phyloP scores from a whole-genome alignment of 2,329 filamentous ascomycete genomes.

The Tolypocladium tundrense region DNA sequence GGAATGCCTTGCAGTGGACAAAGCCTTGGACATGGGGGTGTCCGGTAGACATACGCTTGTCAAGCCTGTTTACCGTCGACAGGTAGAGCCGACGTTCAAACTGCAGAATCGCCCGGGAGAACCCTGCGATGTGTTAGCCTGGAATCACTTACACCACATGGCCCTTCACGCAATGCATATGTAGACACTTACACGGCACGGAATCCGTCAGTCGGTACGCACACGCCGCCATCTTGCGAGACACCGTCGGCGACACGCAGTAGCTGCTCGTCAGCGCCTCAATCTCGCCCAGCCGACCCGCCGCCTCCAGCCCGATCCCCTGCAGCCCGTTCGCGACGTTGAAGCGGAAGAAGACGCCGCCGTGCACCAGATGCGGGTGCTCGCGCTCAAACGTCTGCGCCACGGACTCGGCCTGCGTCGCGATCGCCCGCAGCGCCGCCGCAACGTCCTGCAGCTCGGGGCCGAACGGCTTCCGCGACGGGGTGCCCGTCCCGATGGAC shows the following conservation, averaged over 20 bases:
- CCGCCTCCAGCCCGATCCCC: not conserved
- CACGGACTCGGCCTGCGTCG: not conserved
- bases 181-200: too few species aligned
- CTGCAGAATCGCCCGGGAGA: not conserved
- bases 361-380: not conserved
- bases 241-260: not conserved
- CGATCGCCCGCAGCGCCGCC: not conserved
- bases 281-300: not conserved
- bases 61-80: not conserved
- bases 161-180: too few species aligned
- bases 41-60: not conserved
- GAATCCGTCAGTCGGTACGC: not conserved
- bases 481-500: conserved; percentile 1
- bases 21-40: not conserved
- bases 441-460: not conserved
- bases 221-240: not conserved
- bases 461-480: conserved; percentile 1
- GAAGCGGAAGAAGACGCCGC: not conserved
- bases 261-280: not conserved
- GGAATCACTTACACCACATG: too few species aligned
- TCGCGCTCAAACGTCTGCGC: not conserved
- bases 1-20: not conserved
- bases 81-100: not conserved
- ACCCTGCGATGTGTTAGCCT: not conserved
- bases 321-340: not conserved